Percentiles rank a stretch among this genome's conserved stretches.
Evolutionary conservation across 2,329 filamentous ascomycete species (phyloP).

Genomic region (Stenocarpella maydis): DNA sequence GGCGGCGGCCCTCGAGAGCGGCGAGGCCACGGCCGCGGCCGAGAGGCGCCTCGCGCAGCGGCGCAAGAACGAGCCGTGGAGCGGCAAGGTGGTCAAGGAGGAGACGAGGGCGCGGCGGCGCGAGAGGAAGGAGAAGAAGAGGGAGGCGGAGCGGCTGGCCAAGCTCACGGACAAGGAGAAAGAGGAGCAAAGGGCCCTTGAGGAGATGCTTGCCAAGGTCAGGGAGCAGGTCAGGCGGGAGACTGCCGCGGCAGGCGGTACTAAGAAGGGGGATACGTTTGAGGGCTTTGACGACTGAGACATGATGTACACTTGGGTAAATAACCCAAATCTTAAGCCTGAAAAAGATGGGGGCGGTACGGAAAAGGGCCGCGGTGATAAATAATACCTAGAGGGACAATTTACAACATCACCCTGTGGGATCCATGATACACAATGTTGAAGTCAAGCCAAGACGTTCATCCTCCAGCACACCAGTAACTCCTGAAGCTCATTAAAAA

Average conservation of each 20-base stretch:
- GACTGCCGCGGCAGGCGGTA: constrained; percentile 39
- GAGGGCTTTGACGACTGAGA: constrained; percentile 63
- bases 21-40: constrained; percentile 47
- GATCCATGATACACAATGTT: too few species aligned
- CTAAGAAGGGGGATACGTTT: constrained; percentile 61
- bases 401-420: too few species aligned
- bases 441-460: too few species aligned
- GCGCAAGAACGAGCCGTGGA: constrained; percentile 76
- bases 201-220: constrained; percentile 71
- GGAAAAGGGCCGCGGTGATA: not conserved
- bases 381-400: not conserved
- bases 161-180: constrained; percentile 77
- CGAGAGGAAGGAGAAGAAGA: constrained; percentile 47
- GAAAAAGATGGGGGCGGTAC: not conserved
- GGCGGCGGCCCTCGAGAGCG: constrained; percentile 50
- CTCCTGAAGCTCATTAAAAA: too few species aligned
- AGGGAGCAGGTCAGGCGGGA: constrained; percentile 62
- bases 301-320: too few species aligned
- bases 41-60: constrained; percentile 59
- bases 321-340: too few species aligned
- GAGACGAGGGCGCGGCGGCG: constrained; percentile 59
- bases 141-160: constrained; percentile 68
- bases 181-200: constrained; percentile 67
- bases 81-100: constrained; percentile 72
- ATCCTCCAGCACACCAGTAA: too few species aligned